Conservation (phyloP, 176 grass and related monocot genomes). For the Bolboschoenus planiculmis region DNA sequence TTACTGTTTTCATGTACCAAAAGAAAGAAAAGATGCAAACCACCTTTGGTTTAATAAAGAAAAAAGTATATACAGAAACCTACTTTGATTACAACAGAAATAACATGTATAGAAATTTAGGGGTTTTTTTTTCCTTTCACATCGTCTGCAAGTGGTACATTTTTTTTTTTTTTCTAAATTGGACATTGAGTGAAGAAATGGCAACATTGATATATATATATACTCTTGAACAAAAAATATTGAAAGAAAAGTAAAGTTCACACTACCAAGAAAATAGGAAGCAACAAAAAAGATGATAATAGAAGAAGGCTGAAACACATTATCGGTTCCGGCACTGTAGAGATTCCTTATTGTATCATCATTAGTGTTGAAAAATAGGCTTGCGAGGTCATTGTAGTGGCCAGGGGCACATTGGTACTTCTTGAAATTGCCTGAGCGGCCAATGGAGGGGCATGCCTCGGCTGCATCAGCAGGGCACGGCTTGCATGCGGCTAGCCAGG, state of each 20-base stretch:
- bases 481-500: conserved; percentile 79
- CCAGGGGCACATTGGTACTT: conserved; percentile 67
- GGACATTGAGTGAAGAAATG: not conserved
- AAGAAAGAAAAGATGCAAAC: not conserved
- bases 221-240: not conserved
- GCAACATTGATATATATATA: not conserved
- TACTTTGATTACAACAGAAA: not conserved
- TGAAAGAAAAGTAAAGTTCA: not conserved
- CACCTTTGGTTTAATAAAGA: not conserved
- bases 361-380: conserved; percentile 89
- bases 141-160: not conserved
- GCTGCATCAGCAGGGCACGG: conserved; percentile 49
- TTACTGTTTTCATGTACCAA: not conserved
- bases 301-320: conserved; percentile 64
- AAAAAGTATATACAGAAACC: not conserved
- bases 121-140: not conserved
- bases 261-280: conserved; percentile 56
- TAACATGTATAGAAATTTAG: not conserved
- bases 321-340: conserved; percentile 63
- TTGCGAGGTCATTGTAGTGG: conserved; percentile 92
- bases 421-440: conserved; percentile 94
- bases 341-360: conserved; percentile 94
- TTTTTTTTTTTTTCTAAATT: not conserved
- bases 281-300: conserved; percentile 70
- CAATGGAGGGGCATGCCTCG: conserved; percentile 85